These are phyloP conservation scores for Xylaria palmicola DNA, from an alignment of 495 filamentous ascomycete species.

Conservation along the genomic window DNA sequence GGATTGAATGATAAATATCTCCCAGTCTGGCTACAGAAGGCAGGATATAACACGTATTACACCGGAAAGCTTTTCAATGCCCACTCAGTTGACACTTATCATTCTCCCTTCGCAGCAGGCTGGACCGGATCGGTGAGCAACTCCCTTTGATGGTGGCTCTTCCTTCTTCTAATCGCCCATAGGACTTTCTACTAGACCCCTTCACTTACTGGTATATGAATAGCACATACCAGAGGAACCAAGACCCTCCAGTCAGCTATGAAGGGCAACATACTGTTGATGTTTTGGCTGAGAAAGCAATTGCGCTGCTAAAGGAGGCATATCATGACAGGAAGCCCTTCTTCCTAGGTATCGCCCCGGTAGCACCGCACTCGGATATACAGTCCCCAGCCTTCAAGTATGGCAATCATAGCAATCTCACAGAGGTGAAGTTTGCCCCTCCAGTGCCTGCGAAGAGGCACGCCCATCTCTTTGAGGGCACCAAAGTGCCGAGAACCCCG, in stretches of 20 bases:
- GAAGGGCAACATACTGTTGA: conserved; percentile 60
- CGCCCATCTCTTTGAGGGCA: conserved; percentile 47
- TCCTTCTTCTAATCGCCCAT: conserved; percentile 1
- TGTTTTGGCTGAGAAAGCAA: conserved; percentile 61
- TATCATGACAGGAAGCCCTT: conserved; percentile 55
- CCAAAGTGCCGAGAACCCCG: conserved; percentile 48
- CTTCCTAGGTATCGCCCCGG: conserved; percentile 65
- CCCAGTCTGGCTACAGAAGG: conserved; percentile 66
- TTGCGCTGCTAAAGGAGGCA: conserved; percentile 64
- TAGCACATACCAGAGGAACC: conserved; percentile 63
- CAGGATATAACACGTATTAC: conserved; percentile 73
- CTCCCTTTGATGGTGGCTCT: neutral
- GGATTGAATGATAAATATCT: conserved; percentile 67
- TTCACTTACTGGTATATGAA: conserved; percentile 72
- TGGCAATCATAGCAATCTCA: conserved; percentile 22
- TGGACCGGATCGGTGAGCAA: conserved; percentile 48
- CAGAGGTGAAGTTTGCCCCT: conserved; percentile 40
- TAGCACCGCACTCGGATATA: conserved; percentile 64
- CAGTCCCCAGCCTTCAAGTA: conserved; percentile 36
- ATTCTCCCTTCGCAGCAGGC: conserved; percentile 55
- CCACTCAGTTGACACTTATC: conserved; percentile 58
- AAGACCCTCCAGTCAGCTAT: conserved; percentile 56
- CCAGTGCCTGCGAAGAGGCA: conserved; percentile 53
- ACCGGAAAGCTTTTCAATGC: conserved; percentile 72
- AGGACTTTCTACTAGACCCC: conserved; percentile 69